Conservation (phyloP, 1,139 yeast species). For the Saccharomycopsis phalli region DNA sequence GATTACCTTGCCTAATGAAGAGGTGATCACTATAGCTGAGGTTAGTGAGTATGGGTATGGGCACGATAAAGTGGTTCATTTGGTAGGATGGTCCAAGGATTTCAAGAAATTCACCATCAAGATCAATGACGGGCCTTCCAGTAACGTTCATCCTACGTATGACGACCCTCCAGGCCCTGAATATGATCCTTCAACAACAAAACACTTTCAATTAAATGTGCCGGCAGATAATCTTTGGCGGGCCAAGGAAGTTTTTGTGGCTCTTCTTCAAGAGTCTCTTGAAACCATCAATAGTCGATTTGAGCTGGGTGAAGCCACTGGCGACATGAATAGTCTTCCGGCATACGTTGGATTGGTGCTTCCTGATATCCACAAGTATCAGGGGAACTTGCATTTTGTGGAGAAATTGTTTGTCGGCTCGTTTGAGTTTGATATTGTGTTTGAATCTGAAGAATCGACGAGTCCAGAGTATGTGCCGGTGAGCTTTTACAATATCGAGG, state of each 20-base stretch:
- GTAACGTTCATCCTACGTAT: constrained; percentile 36
- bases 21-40: constrained; percentile 30
- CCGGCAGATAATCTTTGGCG: constrained; percentile 74
- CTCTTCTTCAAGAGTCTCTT: constrained; percentile 62
- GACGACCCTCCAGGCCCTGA: constrained; percentile 25
- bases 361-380: constrained; percentile 50
- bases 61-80: constrained; percentile 29
- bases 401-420: constrained; percentile 69
- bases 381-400: constrained; percentile 71
- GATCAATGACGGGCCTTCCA: constrained; percentile 18
- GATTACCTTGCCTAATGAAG: constrained; percentile 36
- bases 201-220: constrained; percentile 58
- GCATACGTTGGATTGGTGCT: constrained; percentile 46
- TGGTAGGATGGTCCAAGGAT: constrained; percentile 48
- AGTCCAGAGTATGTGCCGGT: constrained; percentile 23
- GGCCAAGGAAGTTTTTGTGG: constrained; percentile 67
- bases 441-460: constrained; percentile 37
- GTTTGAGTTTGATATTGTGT: constrained; percentile 71
- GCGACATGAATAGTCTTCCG: constrained; percentile 29
- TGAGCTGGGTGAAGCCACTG: constrained; percentile 30
- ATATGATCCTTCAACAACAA: constrained; percentile 47
- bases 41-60: constrained; percentile 28
- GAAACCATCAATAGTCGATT: constrained; percentile 34
- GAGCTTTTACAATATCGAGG: constrained; percentile 29
- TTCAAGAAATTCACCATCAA: constrained; percentile 36